A percentile compares a stretch with the other conserved stretches of the same genome.
These are phyloP conservation scores for Tolypocladium endophyticum DNA, from an alignment of 2,329 filamentous ascomycete species.

Conservation along the genomic window DNA sequence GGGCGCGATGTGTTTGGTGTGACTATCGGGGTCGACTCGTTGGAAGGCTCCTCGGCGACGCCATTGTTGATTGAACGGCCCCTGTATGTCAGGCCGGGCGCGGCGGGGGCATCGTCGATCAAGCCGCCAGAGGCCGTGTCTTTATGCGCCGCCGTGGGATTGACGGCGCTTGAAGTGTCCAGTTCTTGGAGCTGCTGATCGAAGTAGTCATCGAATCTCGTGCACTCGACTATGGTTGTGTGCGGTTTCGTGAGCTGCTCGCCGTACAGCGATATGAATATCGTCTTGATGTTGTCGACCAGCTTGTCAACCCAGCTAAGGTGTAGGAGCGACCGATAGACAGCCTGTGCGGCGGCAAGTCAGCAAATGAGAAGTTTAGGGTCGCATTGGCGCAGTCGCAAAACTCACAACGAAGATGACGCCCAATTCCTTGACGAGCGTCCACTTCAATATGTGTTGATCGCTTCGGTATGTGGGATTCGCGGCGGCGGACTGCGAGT, in stretches of 20 bases:
- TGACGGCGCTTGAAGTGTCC: conserved; percentile 39
- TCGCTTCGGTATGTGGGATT: conserved; percentile 79
- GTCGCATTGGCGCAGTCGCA: neutral
- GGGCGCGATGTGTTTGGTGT: conserved; percentile 73
- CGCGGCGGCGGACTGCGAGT: conserved; percentile 44
- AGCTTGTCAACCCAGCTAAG: conserved; percentile 96
- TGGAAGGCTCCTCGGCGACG: conserved; percentile 34
- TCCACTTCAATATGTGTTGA: conserved; percentile 92
- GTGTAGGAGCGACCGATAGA: conserved; percentile 91
- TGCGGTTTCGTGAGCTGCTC: conserved; percentile 76
- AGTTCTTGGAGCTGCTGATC: conserved; percentile 84
- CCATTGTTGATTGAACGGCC: conserved; percentile 23
- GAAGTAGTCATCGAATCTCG: conserved; percentile 82
- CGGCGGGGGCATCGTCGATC: conserved; percentile 12
- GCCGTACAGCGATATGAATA: conserved; percentile 85
- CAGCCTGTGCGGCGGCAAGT: conserved; percentile 50
- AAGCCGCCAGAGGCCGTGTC: conserved; percentile 19
- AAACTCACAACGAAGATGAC: conserved; percentile 77
- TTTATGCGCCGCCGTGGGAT: conserved; percentile 19
- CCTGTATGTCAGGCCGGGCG: conserved; percentile 30
- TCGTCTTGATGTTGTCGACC: conserved; percentile 84
- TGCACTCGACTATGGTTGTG: conserved; percentile 67
- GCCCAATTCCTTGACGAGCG: conserved; percentile 80
- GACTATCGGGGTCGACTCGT: conserved; percentile 58
- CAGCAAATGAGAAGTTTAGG: neutral